A percentile compares a stretch with the other conserved stretches of the same genome.
These are phyloP conservation scores for Boletus mariae DNA, from an alignment of 1,284 basidiomycete genomes.

Conservation along the genomic window DNA sequence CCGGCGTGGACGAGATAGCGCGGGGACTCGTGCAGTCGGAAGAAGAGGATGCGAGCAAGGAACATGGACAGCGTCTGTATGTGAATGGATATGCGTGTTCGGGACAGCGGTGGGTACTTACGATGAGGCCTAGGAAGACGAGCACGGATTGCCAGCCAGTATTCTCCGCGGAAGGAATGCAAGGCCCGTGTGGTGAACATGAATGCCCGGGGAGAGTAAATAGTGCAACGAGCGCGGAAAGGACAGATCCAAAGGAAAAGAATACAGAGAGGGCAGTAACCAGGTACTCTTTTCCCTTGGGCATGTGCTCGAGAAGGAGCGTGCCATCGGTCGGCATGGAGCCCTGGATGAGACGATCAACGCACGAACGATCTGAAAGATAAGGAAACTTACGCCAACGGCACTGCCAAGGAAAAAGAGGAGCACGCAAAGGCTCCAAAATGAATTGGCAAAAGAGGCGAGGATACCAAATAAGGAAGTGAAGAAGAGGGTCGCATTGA, in stretches of 20 bases:
- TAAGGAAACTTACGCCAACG: slow-evolving; percentile 59
- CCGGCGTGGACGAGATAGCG: slow-evolving; percentile 86
- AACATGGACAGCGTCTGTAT: slow-evolving; percentile 84
- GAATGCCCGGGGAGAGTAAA: slow-evolving; percentile 75
- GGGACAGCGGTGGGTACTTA: slow-evolving; percentile 37
- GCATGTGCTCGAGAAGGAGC: slow-evolving; percentile 91
- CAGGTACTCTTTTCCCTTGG: slow-evolving; percentile 86
- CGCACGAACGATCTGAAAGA: neutral
- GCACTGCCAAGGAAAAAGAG: slow-evolving; percentile 90
- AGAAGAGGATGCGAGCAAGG: slow-evolving; percentile 81
- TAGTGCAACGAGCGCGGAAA: slow-evolving; percentile 77
- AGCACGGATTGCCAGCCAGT: slow-evolving; percentile 87
- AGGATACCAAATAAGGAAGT: slow-evolving; percentile 88
- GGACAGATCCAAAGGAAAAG: slow-evolving; percentile 87
- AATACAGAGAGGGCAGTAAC: slow-evolving; percentile 95
- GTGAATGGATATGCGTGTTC: slow-evolving; percentile 5
- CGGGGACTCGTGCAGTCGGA: slow-evolving; percentile 90
- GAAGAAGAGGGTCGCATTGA: slow-evolving; percentile 89
- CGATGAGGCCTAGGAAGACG: slow-evolving; percentile 65
- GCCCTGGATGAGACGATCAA: slow-evolving; percentile 45
- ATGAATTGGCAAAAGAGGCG: slow-evolving; percentile 75
- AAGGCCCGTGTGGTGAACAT: slow-evolving; percentile 53
- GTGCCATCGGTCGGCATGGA: slow-evolving; percentile 98
- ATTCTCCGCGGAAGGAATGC: slow-evolving; percentile 69
- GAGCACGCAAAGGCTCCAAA: slow-evolving; percentile 67